Evolutionary conservation across 2,329 filamentous ascomycete species (phyloP), one percentile per base, ranked within the genome.

Genomic region (Colletotrichum filicis): DNA sequence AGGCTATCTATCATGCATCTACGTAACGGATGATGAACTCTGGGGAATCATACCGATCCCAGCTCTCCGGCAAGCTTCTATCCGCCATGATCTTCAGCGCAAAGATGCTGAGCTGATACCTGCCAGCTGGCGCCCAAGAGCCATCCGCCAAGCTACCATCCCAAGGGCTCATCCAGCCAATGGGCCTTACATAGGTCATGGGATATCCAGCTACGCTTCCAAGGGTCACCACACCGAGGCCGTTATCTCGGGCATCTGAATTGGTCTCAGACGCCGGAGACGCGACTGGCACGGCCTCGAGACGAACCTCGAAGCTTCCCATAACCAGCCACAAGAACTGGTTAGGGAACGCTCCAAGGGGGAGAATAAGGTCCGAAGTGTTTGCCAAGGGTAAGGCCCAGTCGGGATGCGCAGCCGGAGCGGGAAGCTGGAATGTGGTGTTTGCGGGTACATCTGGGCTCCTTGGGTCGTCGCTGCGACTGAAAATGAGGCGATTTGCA

Each of bases 91-190:
- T 70, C 56, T 75, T 64, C 24, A 77, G 30, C 11, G 74, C 75
- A 24, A 60, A 75, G 11, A 74, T 55, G 12, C 73, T 80, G 58
- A 90, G 80, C 76, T 84, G 85, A 78, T 91, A 90, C 24, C 77
- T 75, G 4, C 88, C 89, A 0, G 83, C 80, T 0, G 87, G 85
- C 3, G 83, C 88, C 73, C 86, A 88, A 0, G 77, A 82, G 8
- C 87, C 87, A 11, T 86, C 83, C 0, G 81, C 80, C 8, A 90
- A 78, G 46, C 80, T 79, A 5, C 89, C 89, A 57, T 86, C 83
- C 83, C 87, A 91, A 3, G 57, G 22, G 2, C 30, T 62, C 22
- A 58, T 37, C 68, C 68, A 73, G 2, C 72, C 74, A 22, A 73
- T 24, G 2, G 65, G 64, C 5, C 62, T 49, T n/a, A 32, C 24